These are phyloP conservation scores for Cryptomeria japonica DNA, from an alignment of 75 land plant genomes.

Conservation along the genomic window DNA sequence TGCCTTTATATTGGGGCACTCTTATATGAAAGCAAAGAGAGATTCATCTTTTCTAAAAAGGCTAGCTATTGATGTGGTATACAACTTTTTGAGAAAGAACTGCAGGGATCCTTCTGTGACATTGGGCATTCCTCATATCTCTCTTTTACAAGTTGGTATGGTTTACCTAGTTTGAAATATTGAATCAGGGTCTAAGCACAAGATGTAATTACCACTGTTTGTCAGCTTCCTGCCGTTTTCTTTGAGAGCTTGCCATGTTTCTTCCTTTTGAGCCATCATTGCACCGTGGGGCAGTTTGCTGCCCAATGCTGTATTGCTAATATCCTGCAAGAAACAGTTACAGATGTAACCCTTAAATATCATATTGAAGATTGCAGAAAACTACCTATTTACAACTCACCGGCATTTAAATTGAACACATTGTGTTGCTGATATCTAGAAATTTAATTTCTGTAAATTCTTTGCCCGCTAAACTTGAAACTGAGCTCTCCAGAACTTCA, in stretches of 20 bases:
- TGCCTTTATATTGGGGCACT: slow-evolving; percentile 56
- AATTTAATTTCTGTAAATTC: background rate
- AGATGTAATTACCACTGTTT: background rate
- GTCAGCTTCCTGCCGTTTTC: background rate
- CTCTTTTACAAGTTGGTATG: slow-evolving; percentile 62
- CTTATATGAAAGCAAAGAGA: slow-evolving; percentile 41
- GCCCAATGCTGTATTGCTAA: background rate
- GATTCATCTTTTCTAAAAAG: slow-evolving; percentile 39
- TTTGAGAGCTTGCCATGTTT: background rate
- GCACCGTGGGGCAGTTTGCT: background rate
- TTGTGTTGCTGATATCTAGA: background rate
- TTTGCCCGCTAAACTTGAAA: background rate
- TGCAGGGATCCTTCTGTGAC: slow-evolving; percentile 43
- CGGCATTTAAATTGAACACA: background rate
- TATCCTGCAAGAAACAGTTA: background rate
- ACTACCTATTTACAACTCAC: background rate
- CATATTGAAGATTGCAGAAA: background rate
- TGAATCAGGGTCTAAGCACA: background rate
- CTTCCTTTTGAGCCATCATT: background rate
- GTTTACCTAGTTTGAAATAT: slow-evolving; percentile 31
- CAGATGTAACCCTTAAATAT: background rate
- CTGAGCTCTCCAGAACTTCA: too few relatives aligned
- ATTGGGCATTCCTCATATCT: slow-evolving; percentile 43
- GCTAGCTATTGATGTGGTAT: slow-evolving; percentile 37
- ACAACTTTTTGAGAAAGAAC: slow-evolving; percentile 52